Conservation (phyloP, 352 stramenopile species). For the Pythium volutum region DNA sequence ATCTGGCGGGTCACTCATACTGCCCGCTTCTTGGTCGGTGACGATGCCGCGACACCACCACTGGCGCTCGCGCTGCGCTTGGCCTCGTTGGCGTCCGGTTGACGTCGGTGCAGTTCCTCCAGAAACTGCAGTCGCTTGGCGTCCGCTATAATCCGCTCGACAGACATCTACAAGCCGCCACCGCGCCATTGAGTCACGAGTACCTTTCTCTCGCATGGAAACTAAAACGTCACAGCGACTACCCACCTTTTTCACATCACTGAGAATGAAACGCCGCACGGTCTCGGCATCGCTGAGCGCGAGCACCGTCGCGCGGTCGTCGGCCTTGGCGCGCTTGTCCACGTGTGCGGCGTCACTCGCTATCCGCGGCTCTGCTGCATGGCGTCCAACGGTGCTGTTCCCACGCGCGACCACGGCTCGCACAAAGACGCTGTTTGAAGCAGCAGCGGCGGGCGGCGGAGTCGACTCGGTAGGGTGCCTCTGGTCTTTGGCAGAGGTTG, state of each 20-base stretch:
- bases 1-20: background rate
- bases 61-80: conserved; percentile 23
- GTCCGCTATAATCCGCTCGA: conserved; percentile 74
- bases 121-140: conserved; percentile 72
- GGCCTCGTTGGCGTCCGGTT: conserved; percentile 23
- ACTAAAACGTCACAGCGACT: too few species aligned
- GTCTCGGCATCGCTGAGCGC: conserved; percentile 60
- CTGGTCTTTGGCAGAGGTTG: conserved; percentile 9
- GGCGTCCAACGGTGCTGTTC: background rate
- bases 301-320: conserved; percentile 10
- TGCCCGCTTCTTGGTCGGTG: background rate
- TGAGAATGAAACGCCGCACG: conserved; percentile 57
- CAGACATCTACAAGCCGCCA: conserved; percentile 49
- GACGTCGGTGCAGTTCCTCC: conserved; percentile 53
- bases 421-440: conserved; percentile 27
- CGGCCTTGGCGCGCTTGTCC: conserved; percentile 20
- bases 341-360: conserved; percentile 13
- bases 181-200: background rate
- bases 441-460: background rate
- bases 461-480: conserved; percentile 6
- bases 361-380: conserved; percentile 10
- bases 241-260: conserved; percentile 67
- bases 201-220: background rate
- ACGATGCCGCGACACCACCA: background rate
- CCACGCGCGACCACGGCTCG: conserved; percentile 26